Evolutionary conservation across 371 early-diverging fungal genomes (phyloP), one percentile per base, ranked within the genome.

Genomic region (Actinomortierella wolfii): DNA sequence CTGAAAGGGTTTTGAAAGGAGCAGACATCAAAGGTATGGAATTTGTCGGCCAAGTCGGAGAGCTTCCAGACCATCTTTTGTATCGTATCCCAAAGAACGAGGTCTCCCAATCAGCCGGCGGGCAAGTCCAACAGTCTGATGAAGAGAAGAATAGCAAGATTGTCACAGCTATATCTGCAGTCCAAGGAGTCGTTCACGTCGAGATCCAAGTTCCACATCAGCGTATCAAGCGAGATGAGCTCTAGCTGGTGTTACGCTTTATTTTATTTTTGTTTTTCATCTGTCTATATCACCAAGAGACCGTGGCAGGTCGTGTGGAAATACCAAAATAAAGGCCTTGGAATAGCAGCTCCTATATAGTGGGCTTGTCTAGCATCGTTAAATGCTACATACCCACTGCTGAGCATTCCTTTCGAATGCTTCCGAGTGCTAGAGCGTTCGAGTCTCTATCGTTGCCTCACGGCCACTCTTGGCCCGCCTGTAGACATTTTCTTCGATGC

Each of bases 401-500:
- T 6, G 34, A 34, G 34, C 34, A 11, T 11, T 34, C 4, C 34
- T 34, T 34, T n/a, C n/a, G n/a, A n/a, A 11, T 34, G 34, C 34
- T 34, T 6, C 34, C 34, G 11, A 34, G 11, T 34, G 34, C 34
- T 50, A 62, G 17, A 71, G 66, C 0, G 48, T n/a, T 4, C 66
- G 73, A 6, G 66, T 62, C 29, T 62, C 59, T 2, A 71, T 44
- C 3, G 62, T 34, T 2, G 73, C 73, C 41, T 71, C 73, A n/a
- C 66, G 66, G 45, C 73, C 73, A n/a, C 66, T 66, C 62, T 71
- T 71, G 51, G 73, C 66, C 47, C 64, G 63, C 69, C 76, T 78
- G 77, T 94, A 92, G 29, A 91, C 84, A 44, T 76, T 83, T 68
- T 95, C 95, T 17, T 54, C 57, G 59, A 86, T 76, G 6, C 88